A percentile compares a stretch with the other conserved stretches of the same genome.
Conservation (phyloP, 306 rosid species). For the Erythrophleum fordii region DNA sequence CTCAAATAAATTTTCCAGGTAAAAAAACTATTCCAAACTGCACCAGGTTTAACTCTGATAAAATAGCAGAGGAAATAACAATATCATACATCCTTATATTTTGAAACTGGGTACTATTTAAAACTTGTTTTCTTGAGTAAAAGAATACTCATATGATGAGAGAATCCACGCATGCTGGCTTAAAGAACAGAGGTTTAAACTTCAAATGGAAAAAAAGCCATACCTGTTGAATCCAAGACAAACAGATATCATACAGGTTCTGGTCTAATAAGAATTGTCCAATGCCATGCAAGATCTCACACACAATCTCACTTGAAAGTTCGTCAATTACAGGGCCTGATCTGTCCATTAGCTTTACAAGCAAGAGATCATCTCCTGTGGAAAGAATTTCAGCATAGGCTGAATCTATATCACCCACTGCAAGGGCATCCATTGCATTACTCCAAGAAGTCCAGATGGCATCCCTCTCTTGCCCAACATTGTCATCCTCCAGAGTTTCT, state of each 20-base stretch:
- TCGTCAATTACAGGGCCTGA: constrained; percentile 89
- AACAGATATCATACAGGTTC: constrained; percentile 77
- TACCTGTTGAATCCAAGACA: constrained; percentile 98
- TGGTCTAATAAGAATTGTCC: constrained; percentile 75
- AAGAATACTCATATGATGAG: neutral
- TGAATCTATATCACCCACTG: constrained; percentile 81
- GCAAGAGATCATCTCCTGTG: constrained; percentile 80
- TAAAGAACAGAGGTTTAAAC: constrained; percentile 14
- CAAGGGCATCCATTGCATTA: constrained; percentile 93
- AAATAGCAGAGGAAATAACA: neutral
- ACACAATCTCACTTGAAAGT: constrained; percentile 71
- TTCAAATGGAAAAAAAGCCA: constrained; percentile 9
- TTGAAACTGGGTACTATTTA: constrained; percentile 4
- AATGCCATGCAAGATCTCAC: constrained; percentile 72
- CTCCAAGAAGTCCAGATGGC: constrained; percentile 88
- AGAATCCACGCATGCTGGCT: constrained; percentile 17
- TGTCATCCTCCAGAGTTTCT: constrained; percentile 78
- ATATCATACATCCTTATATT: neutral
- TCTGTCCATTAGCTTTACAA: constrained; percentile 89
- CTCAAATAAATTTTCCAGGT: neutral
- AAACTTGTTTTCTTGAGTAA: neutral
- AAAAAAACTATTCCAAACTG: neutral
- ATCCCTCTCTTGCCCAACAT: constrained; percentile 73
- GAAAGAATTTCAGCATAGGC: constrained; percentile 83
- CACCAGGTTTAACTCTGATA: neutral